Evolutionary conservation across 2,329 filamentous ascomycete genomes (phyloP).

Genomic region (Sphaerulina vaccinii): DNA sequence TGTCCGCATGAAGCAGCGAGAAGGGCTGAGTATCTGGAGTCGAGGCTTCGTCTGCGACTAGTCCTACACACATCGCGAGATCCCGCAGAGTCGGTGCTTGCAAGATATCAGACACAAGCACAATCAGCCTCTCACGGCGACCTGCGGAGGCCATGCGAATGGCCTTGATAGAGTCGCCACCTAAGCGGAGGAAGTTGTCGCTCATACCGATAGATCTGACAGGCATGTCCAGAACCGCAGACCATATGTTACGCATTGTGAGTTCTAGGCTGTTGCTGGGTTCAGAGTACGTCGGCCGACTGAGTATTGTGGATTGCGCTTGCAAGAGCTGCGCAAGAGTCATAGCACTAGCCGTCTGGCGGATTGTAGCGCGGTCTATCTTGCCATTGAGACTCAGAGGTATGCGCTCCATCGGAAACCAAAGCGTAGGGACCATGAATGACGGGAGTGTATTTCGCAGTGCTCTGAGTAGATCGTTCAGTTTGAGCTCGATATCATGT

Average conservation of each 20-base stretch:
- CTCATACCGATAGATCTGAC: constrained; percentile 21
- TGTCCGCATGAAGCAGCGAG: background rate
- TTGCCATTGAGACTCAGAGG: constrained; percentile 50
- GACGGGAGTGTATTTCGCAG: constrained; percentile 30
- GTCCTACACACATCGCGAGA: constrained; percentile 20
- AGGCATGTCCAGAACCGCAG: constrained; percentile 7
- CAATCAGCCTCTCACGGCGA: constrained; percentile 36
- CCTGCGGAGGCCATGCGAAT: constrained; percentile 47
- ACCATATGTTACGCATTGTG: constrained; percentile 22
- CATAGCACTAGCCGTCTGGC: constrained; percentile 8
- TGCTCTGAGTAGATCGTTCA: constrained; percentile 32
- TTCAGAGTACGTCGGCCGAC: background rate
- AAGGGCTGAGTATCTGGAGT: background rate
- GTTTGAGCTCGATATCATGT: constrained; percentile 48
- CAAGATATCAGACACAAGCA: constrained; percentile 49
- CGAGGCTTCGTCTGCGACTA: background rate
- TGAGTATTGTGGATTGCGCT: constrained; percentile 5
- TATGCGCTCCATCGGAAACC: constrained; percentile 40
- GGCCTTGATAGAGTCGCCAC: constrained; percentile 48
- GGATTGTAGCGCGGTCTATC: constrained; percentile 8
- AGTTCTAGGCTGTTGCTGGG: constrained; percentile 5
- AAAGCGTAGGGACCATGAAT: constrained; percentile 14
- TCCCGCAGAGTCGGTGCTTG: constrained; percentile 28
- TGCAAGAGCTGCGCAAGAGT: constrained; percentile 4
- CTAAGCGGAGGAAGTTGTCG: constrained; percentile 48